These are phyloP conservation scores for Phyllosticta citribraziliensis DNA, from an alignment of 2,329 filamentous ascomycete genomes.

Conservation along the genomic window DNA sequence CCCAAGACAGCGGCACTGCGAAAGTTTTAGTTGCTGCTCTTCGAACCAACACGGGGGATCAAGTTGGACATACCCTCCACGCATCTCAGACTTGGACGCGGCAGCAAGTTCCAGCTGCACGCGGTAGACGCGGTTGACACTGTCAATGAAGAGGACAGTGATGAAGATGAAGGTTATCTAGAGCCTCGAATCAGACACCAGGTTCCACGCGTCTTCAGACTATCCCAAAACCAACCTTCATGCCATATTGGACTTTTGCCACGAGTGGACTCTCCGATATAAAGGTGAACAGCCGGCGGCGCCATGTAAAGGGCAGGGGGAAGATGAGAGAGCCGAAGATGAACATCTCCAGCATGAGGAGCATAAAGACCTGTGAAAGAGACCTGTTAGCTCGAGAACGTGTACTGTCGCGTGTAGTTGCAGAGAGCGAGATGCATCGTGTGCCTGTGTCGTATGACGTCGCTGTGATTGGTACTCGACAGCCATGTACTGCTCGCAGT, in stretches of 20 bases:
- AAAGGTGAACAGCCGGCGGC: conserved; percentile 87
- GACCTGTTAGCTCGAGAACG: neutral
- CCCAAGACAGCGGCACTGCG: conserved; percentile 60
- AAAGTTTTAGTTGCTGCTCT: neutral
- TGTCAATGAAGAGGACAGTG: conserved; percentile 94
- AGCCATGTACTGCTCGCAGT: neutral
- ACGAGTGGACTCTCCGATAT: conserved; percentile 80
- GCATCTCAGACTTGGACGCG: conserved; percentile 52
- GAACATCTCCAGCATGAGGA: conserved; percentile 73
- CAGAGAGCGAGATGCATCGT: conserved; percentile 10
- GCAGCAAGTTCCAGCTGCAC: conserved; percentile 81
- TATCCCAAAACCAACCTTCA: conserved; percentile 53
- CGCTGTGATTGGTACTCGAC: conserved; percentile 15
- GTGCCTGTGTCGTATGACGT: neutral
- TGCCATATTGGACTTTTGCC: conserved; percentile 90
- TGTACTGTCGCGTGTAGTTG: neutral
- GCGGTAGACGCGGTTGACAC: conserved; percentile 90
- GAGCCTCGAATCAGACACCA: neutral
- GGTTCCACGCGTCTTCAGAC: neutral
- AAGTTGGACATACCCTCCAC: conserved; percentile 39
- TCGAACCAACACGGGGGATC: neutral
- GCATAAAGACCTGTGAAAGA: conserved; percentile 60
- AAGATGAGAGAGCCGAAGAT: conserved; percentile 73
- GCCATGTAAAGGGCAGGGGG: conserved; percentile 77
- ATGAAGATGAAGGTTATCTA: conserved; percentile 98